A percentile compares a stretch with the other conserved stretches of the same genome.
Conservation (phyloP, 352 stramenopile species). For the Phytophthora cryptogea region DNA sequence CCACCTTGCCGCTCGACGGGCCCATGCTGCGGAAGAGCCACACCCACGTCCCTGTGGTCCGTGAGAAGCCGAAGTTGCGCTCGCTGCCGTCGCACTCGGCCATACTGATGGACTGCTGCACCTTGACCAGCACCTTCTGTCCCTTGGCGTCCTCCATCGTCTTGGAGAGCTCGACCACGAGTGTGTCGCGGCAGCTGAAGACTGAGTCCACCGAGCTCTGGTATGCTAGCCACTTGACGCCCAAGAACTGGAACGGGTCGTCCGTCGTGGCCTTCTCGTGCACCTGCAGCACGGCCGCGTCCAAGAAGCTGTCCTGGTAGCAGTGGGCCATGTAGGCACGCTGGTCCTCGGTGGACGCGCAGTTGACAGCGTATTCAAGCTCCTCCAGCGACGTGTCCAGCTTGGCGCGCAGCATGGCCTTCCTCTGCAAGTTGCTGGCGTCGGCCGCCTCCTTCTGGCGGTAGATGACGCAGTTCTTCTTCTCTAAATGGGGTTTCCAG, state of each 20-base stretch:
- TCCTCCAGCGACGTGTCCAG: conserved; percentile 76
- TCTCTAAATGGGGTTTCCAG: conserved; percentile 72
- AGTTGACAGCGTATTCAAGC: conserved; percentile 67
- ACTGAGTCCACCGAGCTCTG: conserved; percentile 76
- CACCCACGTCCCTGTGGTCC: conserved; percentile 54
- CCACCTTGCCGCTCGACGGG: conserved; percentile 55
- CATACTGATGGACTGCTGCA: conserved; percentile 61
- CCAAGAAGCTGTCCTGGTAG: conserved; percentile 78
- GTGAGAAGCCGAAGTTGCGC: conserved; percentile 66
- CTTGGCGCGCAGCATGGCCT: conserved; percentile 64
- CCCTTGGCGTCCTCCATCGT: conserved; percentile 60
- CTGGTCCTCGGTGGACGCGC: conserved; percentile 62
- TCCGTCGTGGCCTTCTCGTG: conserved; percentile 43
- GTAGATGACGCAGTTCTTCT: conserved; percentile 77
- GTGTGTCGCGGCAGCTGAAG: conserved; percentile 61
- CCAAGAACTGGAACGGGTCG: conserved; percentile 74
- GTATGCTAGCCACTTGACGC: conserved; percentile 76
- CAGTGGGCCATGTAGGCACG: conserved; percentile 63
- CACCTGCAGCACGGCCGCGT: conserved; percentile 75
- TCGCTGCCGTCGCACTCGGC: conserved; percentile 50
- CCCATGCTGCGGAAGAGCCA: conserved; percentile 63
- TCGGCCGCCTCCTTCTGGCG: conserved; percentile 56
- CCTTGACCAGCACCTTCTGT: conserved; percentile 61
- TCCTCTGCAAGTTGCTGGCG: conserved; percentile 41
- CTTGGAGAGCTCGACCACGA: conserved; percentile 65